These are phyloP conservation scores for Vachellia pachyceras DNA, from an alignment of 306 rosid species.

Conservation along the genomic window DNA sequence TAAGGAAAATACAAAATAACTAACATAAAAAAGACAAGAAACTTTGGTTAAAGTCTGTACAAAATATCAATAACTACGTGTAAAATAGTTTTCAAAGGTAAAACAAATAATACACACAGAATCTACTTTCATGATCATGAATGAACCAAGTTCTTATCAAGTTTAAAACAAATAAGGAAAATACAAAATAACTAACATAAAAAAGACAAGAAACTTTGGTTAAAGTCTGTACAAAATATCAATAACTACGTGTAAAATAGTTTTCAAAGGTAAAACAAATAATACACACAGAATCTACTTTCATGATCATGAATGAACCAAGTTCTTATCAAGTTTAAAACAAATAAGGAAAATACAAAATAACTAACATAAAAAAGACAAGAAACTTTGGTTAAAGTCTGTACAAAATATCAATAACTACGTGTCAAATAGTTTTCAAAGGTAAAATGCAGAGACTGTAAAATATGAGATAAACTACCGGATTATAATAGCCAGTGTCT, in stretches of 20 bases:
- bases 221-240: neutral
- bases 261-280: neutral
- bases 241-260: neutral
- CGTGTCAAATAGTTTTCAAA: neutral
- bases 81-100: neutral
- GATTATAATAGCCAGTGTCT: conserved; percentile 80
- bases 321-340: neutral
- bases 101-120: no score
- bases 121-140: neutral
- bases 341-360: neutral
- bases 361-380: neutral
- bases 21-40: neutral
- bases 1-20: neutral
- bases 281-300: neutral
- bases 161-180: neutral
- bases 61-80: neutral
- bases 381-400: neutral
- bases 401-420: neutral
- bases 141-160: neutral
- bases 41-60: conserved; percentile 5
- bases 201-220: conserved; percentile 4
- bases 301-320: neutral
- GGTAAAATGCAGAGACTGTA: neutral
- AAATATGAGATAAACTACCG: conserved; percentile 49
- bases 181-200: neutral